A percentile compares a stretch with the other conserved stretches of the same genome.
phyloP scores from a whole-genome alignment of 306 rosid species.

The Cicer cuneatum region DNA sequence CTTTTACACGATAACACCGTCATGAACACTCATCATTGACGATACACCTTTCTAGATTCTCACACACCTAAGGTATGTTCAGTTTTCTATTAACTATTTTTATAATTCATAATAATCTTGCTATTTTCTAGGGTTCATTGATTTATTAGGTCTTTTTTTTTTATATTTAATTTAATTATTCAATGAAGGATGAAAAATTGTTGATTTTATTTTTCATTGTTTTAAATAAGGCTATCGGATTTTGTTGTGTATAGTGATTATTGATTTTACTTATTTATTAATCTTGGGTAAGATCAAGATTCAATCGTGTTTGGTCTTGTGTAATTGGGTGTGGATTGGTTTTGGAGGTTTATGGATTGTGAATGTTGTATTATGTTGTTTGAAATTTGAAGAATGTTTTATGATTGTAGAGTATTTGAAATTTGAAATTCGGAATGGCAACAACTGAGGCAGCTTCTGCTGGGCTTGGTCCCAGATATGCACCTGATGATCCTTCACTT shows the following conservation, averaged over 20 bases:
- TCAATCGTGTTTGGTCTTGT: neutral
- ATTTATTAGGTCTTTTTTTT: neutral
- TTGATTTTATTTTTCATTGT: neutral
- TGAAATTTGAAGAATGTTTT: conserved; percentile 2
- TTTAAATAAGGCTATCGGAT: neutral
- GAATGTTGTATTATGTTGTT: conserved; percentile 14
- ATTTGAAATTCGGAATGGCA: conserved; percentile 46
- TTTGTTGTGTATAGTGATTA: neutral
- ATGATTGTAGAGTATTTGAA: conserved; percentile 46
- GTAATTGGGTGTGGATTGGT: neutral
- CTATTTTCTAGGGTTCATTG: conserved; percentile 34
- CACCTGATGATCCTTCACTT: conserved; percentile 93
- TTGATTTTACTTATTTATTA: neutral
- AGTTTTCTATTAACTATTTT: neutral
- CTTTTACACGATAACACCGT: neutral
- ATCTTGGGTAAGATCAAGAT: neutral
- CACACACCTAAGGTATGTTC: conserved; percentile 6
- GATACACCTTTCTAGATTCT: neutral
- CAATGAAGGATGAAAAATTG: neutral
- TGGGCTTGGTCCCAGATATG: conserved; percentile 82
- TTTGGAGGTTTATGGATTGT: neutral
- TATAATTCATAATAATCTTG: neutral
- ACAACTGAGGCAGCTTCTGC: conserved; percentile 73
- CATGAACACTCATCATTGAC: conserved; percentile 14
- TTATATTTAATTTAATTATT: neutral